Evolutionary conservation across 768 basidiomycete genomes (phyloP).

Genomic region (Asterophora lycoperdoides): DNA sequence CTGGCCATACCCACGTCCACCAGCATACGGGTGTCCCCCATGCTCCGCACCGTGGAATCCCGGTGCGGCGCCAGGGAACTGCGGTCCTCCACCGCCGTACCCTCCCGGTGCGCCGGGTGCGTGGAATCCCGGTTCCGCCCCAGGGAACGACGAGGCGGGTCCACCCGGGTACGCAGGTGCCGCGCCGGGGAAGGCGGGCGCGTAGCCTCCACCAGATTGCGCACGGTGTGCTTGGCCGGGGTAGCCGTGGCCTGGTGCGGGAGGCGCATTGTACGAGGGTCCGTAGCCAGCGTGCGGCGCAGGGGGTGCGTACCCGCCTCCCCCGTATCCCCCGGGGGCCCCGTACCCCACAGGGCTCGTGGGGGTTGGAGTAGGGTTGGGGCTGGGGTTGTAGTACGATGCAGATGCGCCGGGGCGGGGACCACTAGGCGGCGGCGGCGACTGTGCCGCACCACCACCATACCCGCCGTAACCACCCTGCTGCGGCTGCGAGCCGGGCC

Average conservation of each 20-base stretch:
- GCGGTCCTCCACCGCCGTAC: conserved; percentile 7
- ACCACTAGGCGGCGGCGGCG: background rate
- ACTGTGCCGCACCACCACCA: background rate
- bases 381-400: conserved; percentile 25
- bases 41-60: conserved; percentile 30
- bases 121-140: conserved; percentile 13
- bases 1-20: conserved; percentile 1
- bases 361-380: background rate
- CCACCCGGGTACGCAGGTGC: conserved; percentile 30
- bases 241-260: conserved; percentile 3
- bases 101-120: too few relatives aligned
- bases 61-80: conserved; percentile 26
- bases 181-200: conserved; percentile 25
- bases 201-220: conserved; percentile 1
- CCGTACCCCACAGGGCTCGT: conserved; percentile 7
- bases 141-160: conserved; percentile 17
- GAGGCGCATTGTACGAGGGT: conserved; percentile 26
- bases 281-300: conserved; percentile 22
- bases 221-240: too few relatives aligned
- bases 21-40: background rate
- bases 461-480: conserved; percentile 3
- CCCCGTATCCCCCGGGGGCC: background rate
- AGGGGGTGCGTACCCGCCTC: conserved; percentile 16
- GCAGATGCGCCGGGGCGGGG: conserved; percentile 15
- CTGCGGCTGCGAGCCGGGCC: conserved; percentile 7